These are phyloP conservation scores for Tricholoma furcatifolium DNA, from an alignment of 768 basidiomycete species.

Conservation along the genomic window DNA sequence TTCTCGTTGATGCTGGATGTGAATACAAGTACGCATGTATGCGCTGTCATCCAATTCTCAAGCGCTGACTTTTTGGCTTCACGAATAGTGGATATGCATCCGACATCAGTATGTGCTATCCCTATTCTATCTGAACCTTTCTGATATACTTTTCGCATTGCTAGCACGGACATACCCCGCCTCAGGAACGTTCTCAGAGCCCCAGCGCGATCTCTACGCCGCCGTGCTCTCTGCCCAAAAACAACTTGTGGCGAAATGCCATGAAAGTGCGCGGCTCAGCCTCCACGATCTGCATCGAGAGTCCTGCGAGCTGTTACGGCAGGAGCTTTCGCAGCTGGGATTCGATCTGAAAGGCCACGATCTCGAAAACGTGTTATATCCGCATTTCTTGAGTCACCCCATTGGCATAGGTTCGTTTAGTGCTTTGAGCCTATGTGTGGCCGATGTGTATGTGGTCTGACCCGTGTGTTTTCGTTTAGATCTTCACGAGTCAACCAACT, in stretches of 20 bases:
- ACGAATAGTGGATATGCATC: constrained; percentile 80
- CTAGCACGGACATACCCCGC: constrained; percentile 87
- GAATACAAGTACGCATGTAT: constrained; percentile 71
- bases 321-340: constrained; percentile 78
- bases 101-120: constrained; percentile 74
- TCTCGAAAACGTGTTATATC: constrained; percentile 79
- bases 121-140: not conserved
- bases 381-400: constrained; percentile 90
- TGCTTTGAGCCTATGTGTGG: not conserved
- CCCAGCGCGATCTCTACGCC: constrained; percentile 85
- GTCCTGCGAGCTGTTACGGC: constrained; percentile 63
- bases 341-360: constrained; percentile 59
- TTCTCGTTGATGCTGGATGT: constrained; percentile 90
- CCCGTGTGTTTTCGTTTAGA: constrained; percentile 44
- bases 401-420: constrained; percentile 75
- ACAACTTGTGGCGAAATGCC: constrained; percentile 58
- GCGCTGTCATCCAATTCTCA: not conserved
- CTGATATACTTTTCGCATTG: constrained; percentile 3
- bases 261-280: constrained; percentile 52
- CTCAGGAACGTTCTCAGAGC: constrained; percentile 71
- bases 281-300: constrained; percentile 76
- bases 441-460: not conserved
- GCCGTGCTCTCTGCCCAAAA: constrained; percentile 77
- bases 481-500: constrained; percentile 79
- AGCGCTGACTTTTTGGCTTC: not conserved